Conservation (phyloP, 768 basidiomycete genomes). For the Filobasidium floriforme region DNA sequence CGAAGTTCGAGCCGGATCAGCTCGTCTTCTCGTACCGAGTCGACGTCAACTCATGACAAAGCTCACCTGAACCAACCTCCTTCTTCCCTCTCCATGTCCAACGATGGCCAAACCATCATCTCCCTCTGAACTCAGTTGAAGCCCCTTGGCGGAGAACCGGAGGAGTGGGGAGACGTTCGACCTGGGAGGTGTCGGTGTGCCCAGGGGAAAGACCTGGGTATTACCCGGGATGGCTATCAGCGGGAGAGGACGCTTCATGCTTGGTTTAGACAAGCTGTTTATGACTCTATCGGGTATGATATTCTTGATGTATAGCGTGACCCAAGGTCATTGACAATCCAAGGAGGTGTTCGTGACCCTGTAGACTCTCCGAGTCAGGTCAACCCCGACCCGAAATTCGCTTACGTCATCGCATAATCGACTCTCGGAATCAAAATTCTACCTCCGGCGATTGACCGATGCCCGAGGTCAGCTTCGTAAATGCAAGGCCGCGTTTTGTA, state of each 20-base stretch:
- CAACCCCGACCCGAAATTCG: too few species aligned
- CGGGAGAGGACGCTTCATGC: not conserved
- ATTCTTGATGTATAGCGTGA: too few species aligned
- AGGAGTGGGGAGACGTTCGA: not conserved
- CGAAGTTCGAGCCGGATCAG: too few species aligned
- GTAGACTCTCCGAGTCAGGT: too few species aligned
- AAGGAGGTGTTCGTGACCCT: too few species aligned
- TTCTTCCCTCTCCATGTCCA: constrained; percentile 59
- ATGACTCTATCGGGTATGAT: not conserved
- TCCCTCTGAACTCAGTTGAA: constrained; percentile 12
- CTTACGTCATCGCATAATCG: too few species aligned
- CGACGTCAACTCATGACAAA: constrained; percentile 2
- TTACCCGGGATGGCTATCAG: constrained; percentile 11
- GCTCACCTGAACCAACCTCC: constrained; percentile 62
- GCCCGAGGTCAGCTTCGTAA: too few species aligned
- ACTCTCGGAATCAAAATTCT: too few species aligned
- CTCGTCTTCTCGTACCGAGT: too few species aligned
- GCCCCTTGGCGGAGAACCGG: constrained; percentile 7
- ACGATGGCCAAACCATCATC: constrained; percentile 66
- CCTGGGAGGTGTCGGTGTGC: not conserved
- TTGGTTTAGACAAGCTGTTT: not conserved
- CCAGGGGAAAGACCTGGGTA: constrained; percentile 3
- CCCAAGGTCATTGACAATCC: too few species aligned
- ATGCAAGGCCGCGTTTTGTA: too few species aligned
- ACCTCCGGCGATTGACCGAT: too few species aligned